Percentiles rank a stretch among this genome's conserved stretches.
Conservation (phyloP, 2,329 filamentous ascomycete genomes). For the Talaromyces sp. region DNA sequence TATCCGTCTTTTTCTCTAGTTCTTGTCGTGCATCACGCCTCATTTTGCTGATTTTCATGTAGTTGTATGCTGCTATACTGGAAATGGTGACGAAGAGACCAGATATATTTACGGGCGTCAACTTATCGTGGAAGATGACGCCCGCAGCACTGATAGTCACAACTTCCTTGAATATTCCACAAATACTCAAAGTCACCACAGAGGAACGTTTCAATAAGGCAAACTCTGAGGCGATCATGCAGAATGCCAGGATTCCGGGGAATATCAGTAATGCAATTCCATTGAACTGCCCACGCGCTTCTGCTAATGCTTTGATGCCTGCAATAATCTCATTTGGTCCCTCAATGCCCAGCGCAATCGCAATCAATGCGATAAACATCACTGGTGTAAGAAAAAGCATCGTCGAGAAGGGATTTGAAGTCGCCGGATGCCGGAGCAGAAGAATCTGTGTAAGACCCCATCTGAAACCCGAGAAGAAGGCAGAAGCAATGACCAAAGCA, state of each 20-base stretch:
- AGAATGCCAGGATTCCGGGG: slow-evolving; percentile 84
- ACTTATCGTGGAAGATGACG: slow-evolving; percentile 79
- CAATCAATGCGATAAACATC: slow-evolving; percentile 82
- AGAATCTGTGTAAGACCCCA: slow-evolving; percentile 99
- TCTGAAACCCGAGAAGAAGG: slow-evolving; percentile 93
- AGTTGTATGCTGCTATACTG: slow-evolving; percentile 89
- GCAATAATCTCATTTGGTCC: slow-evolving; percentile 65
- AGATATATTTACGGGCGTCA: slow-evolving; percentile 82
- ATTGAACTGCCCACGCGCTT: slow-evolving; percentile 63
- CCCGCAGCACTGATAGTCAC: slow-evolving; percentile 89
- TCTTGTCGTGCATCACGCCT: slow-evolving; percentile 62
- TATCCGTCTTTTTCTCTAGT: slow-evolving; percentile 12
- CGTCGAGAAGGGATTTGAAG: slow-evolving; percentile 91
- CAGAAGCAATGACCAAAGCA: slow-evolving; percentile 84
- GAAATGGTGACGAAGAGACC: slow-evolving; percentile 84
- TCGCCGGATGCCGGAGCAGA: slow-evolving; percentile 87
- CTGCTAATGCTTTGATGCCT: slow-evolving; percentile 62
- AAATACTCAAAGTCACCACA: slow-evolving; percentile 93
- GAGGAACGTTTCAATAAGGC: slow-evolving; percentile 90
- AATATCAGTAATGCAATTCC: slow-evolving; percentile 77
- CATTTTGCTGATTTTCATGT: slow-evolving; percentile 90
- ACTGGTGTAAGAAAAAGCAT: slow-evolving; percentile 97
- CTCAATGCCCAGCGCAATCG: slow-evolving; percentile 82
- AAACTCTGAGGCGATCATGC: slow-evolving; percentile 96
- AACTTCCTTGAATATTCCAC: slow-evolving; percentile 98